Conservation (phyloP, 139 green algal genomes). For the Chlorella sp. region DNA sequence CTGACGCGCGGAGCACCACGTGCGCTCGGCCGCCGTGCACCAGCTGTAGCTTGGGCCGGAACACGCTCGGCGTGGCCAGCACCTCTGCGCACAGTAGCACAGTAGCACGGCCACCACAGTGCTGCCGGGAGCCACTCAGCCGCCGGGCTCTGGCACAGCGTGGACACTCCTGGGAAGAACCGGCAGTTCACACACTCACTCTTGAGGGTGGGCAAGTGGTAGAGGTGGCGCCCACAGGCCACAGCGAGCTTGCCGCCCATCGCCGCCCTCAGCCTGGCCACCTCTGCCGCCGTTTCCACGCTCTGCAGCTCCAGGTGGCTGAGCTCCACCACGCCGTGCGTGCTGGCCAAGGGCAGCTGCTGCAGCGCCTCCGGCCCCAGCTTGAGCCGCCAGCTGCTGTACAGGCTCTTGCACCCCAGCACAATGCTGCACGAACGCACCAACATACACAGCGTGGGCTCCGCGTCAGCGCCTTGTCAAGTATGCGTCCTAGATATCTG, state of each 20-base stretch:
- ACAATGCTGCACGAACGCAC: no score
- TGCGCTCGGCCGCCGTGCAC: not conserved
- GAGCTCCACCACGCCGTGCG: not conserved
- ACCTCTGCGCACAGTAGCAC: not conserved
- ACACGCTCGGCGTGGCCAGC: not conserved
- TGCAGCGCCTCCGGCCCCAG: not conserved
- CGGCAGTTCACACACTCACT: no score
- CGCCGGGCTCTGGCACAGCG: no score
- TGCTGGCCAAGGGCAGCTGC: not conserved
- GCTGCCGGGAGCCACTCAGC: no score
- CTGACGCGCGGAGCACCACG: not conserved
- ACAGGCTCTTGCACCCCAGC: not conserved
- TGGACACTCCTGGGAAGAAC: no score
- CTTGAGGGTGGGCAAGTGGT: slow-evolving; percentile 7
- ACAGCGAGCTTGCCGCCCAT: slow-evolving; percentile 3
- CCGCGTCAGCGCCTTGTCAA: no score
- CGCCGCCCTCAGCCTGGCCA: not conserved
- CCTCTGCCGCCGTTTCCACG: not conserved
- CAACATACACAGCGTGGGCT: no score
- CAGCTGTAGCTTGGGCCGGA: slow-evolving; percentile 8
- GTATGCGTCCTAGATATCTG: no score
- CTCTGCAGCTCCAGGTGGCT: slow-evolving; percentile 7
- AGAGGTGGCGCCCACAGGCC: not conserved
- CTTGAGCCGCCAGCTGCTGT: not conserved
- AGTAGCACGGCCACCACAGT: not conserved